A percentile compares a stretch with the other conserved stretches of the same genome.
These are phyloP conservation scores for Gnaphalium uliginosum DNA, from an alignment of 129 eudicot species.

Conservation along the genomic window DNA sequence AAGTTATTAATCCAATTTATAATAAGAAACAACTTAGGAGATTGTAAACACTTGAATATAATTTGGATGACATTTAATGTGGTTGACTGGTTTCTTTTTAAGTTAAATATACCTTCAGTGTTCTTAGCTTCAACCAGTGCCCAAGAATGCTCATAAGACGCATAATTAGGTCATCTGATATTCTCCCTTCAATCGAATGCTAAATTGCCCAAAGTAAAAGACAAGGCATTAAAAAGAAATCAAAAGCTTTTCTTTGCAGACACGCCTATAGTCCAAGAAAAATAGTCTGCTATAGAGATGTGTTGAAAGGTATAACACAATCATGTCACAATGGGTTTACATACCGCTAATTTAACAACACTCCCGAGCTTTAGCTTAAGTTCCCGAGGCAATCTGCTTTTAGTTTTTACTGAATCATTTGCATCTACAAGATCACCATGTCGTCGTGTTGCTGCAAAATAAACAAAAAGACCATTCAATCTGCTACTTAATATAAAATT, in stretches of 20 bases:
- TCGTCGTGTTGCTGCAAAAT: slow-evolving; percentile 26
- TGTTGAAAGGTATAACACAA: neutral
- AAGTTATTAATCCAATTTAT: neutral
- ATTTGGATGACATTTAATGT: neutral
- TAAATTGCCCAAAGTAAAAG: slow-evolving; percentile 12
- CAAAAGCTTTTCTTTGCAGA: neutral
- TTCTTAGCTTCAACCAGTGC: slow-evolving; percentile 32
- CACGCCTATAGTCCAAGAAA: neutral
- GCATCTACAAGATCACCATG: slow-evolving; percentile 15
- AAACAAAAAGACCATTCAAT: slow-evolving; percentile 7
- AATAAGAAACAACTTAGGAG: neutral
- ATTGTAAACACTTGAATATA: neutral
- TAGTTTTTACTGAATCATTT: slow-evolving; percentile 13
- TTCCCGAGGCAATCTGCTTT: slow-evolving; percentile 24
- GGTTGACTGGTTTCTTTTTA: neutral
- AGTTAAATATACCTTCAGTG: slow-evolving; percentile 21
- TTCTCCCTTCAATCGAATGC: slow-evolving; percentile 28
- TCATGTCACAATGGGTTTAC: slow-evolving; percentile 4
- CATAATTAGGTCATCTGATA: slow-evolving; percentile 23
- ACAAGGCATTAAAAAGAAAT: neutral
- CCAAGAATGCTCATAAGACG: slow-evolving; percentile 37
- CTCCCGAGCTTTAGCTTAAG: slow-evolving; percentile 25
- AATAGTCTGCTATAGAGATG: neutral
- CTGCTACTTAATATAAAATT: neutral
- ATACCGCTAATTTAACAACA: slow-evolving; percentile 33